Evolutionary conservation across 495 filamentous ascomycete genomes (phyloP), one percentile per base, ranked within the genome.

Genomic region (Collariella sp.): DNA sequence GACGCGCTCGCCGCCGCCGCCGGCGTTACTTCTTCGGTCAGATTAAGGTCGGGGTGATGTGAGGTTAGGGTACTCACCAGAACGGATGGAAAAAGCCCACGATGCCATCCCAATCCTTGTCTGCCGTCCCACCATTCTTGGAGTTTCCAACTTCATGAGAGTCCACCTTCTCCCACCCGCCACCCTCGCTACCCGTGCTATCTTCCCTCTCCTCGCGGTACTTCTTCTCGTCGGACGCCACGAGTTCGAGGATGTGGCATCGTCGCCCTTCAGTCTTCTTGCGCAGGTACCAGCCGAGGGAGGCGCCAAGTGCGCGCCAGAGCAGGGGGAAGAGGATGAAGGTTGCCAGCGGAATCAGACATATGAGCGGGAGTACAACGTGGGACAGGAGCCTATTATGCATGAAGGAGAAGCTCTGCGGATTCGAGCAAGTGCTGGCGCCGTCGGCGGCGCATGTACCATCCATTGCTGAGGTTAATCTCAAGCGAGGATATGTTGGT

Each of bases 81-180:
- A 95, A 96, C 10, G 93, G 93, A 66, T 98, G 93, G 63, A 98
- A 95, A 79, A 98, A 97, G 16, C 91, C 93, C 36, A 96, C 81
- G 26, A 96, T 72, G 5, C 90, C 90, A 57, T 84, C 74, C 86
- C 86, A 95, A 12, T 86, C 81, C 65, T 74, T 60, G 50, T 69
- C 68, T n/a, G 59, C 70, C 57, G 74, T 76, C 61, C 69, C 75
- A 22, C 79, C 76, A 57, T 81, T 82, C 31, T 70, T 68, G 6
- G 76, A 74, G 39, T 72, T 72, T 35, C 76, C 78, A 7, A 70
- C 65, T 23, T 70, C 68, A 56, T 79, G 72, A 41, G 72, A 71
- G 47, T 88, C 83, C 19, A 89, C 79, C 63, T 83, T 84, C 68
- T 91, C 83, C 87, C 85, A 91, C 20, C 83, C 83, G 46, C 83